Conservation (phyloP, 164 flowering plant species). For the Stephania cephalantha region DNA sequence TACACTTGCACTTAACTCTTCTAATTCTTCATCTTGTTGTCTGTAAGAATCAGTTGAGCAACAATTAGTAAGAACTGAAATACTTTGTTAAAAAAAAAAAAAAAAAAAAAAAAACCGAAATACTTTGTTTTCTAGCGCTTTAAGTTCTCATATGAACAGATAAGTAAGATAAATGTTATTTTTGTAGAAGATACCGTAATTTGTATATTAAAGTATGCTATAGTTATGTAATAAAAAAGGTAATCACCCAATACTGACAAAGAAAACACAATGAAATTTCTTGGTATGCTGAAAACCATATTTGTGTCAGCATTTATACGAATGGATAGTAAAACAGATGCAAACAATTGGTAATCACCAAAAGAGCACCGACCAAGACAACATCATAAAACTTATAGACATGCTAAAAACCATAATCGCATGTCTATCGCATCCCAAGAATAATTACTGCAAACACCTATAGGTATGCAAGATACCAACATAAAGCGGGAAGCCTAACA, state of each 20-base stretch:
- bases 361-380: background rate
- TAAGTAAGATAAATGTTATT: background rate
- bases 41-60: constrained; percentile 29
- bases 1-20: constrained; percentile 87
- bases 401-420: background rate
- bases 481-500: background rate
- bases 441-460: background rate
- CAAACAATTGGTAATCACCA: no score
- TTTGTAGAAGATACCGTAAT: no score
- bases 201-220: no score
- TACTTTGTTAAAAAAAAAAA: background rate
- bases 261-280: background rate
- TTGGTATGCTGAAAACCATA: no score
- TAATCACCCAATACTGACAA: background rate
- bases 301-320: no score
- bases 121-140: background rate
- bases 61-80: constrained; percentile 7
- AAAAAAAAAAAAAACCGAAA: background rate
- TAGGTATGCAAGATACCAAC: background rate
- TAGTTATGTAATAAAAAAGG: background rate
- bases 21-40: constrained; percentile 91
- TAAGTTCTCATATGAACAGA: background rate
- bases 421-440: background rate
- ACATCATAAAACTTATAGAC: background rate
- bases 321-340: no score